Evolutionary conservation across 179 eudicot species (phyloP), one percentile per base, ranked within the genome.

Genomic region (Silene noctiflora): DNA sequence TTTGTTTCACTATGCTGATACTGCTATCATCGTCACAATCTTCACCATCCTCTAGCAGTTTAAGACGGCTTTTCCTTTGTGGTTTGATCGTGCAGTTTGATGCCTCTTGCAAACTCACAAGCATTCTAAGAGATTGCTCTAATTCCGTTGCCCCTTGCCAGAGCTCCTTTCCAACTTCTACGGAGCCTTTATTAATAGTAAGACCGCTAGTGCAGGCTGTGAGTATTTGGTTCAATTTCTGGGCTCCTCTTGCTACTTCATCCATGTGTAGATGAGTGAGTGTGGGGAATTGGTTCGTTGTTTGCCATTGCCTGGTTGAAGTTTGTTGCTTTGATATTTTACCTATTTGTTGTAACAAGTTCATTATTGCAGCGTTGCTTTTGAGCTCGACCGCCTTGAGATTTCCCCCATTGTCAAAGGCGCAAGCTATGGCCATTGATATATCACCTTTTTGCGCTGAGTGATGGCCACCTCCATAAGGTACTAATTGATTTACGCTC

Each of bases 181-280:
- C 76, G 0, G 97, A 88, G 64, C 88, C 79, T 20, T 84, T 75
- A 56, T 88, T 85, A 13, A 85, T 70, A 67, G 76, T 84, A 13
- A 84, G 69, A 72, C 89, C 91, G 46, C 80, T 90, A 51, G 79
- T 81, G 16, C 88, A 86, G 22, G 90, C 90, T 80, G 72, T 84
- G 62, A 95, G 85, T 27, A 93, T 88, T 75, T 88, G 89, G 71
- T 91, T 91, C 25, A 96, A 66, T 72, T 87, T 96, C 67, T 90
- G 96, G 17, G 93, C 89, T 13, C 99, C 97, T 77, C 87, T 96
- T 22, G 98, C 88, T 69, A 96, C 84, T 77, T 96, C 98, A 61
- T 84, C 86, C 29, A 96, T 80, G 33, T 93, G 99, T 76, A 88
- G 74, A 70, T 74, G 75, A 25, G 97, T 86, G 69, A 88, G 82